These are phyloP conservation scores for Saturnispora diversa DNA, from an alignment of 805 yeast species.

Conservation along the genomic window DNA sequence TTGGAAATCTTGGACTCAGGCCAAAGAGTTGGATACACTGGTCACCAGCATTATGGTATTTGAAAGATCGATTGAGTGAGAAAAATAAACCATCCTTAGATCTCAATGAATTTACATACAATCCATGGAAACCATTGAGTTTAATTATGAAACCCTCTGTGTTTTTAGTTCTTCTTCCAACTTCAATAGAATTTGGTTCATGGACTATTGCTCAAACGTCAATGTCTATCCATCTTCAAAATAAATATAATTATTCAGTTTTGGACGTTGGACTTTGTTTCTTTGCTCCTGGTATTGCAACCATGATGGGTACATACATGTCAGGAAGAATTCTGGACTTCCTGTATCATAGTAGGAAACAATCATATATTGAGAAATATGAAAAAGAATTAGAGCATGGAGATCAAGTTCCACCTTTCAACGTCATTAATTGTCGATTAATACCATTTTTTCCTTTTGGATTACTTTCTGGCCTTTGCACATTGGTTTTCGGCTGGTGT, in stretches of 20 bases:
- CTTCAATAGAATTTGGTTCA: constrained; percentile 54
- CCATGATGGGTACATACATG: constrained; percentile 50
- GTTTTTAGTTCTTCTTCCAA: constrained; percentile 40
- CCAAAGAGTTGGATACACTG: constrained; percentile 38
- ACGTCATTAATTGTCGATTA: constrained; percentile 49
- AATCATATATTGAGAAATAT: constrained; percentile 26
- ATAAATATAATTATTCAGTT: constrained; percentile 42
- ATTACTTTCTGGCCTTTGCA: constrained; percentile 31
- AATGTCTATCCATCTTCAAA: constrained; percentile 45
- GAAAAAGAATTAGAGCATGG: constrained; percentile 7
- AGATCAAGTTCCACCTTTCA: constrained; percentile 34
- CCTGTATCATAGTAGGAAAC: constrained; percentile 35
- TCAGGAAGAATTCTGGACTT: constrained; percentile 53
- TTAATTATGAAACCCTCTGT: constrained; percentile 27
- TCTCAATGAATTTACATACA: constrained; percentile 17
- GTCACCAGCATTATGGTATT: constrained; percentile 36
- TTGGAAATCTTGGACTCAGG: constrained; percentile 62
- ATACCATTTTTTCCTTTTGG: constrained; percentile 39
- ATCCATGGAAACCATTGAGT: constrained; percentile 23
- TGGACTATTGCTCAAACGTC: constrained; percentile 70
- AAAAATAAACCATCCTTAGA: neutral
- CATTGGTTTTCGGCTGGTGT: constrained; percentile 67
- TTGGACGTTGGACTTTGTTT: constrained; percentile 62
- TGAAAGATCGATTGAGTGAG: constrained; percentile 24
- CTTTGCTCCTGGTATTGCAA: constrained; percentile 65